Evolutionary conservation across 768 basidiomycete species (phyloP).

Genomic region (Fistulinella prunicolor): DNA sequence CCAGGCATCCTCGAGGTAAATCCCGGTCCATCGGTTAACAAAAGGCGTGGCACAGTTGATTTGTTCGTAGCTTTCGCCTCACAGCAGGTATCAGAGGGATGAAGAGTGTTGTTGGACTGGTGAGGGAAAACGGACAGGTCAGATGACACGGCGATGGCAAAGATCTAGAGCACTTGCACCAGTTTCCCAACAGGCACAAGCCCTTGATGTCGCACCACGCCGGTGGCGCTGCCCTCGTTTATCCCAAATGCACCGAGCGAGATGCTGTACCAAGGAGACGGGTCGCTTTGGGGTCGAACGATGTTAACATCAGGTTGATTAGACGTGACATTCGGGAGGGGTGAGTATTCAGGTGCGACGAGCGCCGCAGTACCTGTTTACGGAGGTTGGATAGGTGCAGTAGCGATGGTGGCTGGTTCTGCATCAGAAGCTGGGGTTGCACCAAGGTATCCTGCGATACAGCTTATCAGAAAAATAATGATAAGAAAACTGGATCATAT

Average conservation of each 20-base stretch:
- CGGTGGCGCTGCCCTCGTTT: constrained; percentile 68
- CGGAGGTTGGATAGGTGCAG: constrained; percentile 75
- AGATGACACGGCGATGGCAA: no score
- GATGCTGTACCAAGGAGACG: constrained; percentile 87
- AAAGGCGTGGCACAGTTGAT: constrained; percentile 32
- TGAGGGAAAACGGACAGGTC: background rate
- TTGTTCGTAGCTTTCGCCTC: constrained; percentile 43
- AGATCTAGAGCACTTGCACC: no score
- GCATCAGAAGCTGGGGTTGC: constrained; percentile 78
- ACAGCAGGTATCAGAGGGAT: constrained; percentile 52
- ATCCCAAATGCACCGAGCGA: constrained; percentile 63
- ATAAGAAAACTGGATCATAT: background rate
- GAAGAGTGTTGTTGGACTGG: background rate
- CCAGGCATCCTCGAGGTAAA: constrained; percentile 69
- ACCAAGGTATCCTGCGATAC: constrained; percentile 68
- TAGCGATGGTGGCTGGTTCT: constrained; percentile 67
- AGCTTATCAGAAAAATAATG: no score
- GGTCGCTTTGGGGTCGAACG: constrained; percentile 78
- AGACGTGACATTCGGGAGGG: constrained; percentile 22
- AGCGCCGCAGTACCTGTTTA: constrained; percentile 69
- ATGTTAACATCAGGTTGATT: constrained; percentile 47
- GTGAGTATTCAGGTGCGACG: constrained; percentile 41
- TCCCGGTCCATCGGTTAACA: constrained; percentile 60
- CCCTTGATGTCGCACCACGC: constrained; percentile 69
- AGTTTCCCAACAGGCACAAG: constrained; percentile 70